Evolutionary conservation across 148 eudicot genomes (phyloP).

Genomic region (Tetragonia tetragonoides): DNA sequence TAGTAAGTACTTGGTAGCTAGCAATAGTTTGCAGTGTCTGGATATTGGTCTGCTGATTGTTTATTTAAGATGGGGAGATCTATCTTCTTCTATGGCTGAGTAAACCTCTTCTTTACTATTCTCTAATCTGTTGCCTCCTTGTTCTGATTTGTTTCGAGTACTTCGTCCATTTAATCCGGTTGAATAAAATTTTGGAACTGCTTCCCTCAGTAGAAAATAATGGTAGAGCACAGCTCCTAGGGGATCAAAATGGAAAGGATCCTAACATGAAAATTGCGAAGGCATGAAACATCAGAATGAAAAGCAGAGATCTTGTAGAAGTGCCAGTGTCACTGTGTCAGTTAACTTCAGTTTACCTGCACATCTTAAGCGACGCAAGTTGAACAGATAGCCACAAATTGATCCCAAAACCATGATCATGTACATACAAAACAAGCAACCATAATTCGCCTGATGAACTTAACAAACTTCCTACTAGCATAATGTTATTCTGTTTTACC

Average conservation of each 20-base stretch:
- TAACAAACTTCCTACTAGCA: not conserved
- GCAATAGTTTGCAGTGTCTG: constrained; percentile 6
- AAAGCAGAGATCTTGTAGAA: too few species aligned
- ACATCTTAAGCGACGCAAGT: too few species aligned
- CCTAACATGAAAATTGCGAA: too few species aligned
- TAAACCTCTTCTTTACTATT: not conserved
- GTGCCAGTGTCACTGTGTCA: not conserved
- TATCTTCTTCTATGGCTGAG: constrained; percentile 1
- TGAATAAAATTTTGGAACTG: not conserved
- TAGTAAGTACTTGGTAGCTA: not conserved
- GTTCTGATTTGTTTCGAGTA: not conserved
- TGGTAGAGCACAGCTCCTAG: not conserved
- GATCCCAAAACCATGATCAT: not conserved
- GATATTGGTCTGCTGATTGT: constrained; percentile 8
- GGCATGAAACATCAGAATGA: too few species aligned
- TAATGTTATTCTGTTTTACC: not conserved
- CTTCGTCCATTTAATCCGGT: not conserved
- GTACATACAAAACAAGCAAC: not conserved
- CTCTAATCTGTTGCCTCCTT: not conserved
- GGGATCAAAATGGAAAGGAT: not conserved
- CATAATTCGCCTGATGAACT: too few species aligned
- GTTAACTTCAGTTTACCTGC: not conserved
- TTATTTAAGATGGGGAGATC: constrained; percentile 7
- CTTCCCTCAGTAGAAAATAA: not conserved
- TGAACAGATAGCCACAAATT: not conserved